phyloP scores from a whole-genome alignment of 139 green algal species.

The Tetradesmus lagerheimii region DNA sequence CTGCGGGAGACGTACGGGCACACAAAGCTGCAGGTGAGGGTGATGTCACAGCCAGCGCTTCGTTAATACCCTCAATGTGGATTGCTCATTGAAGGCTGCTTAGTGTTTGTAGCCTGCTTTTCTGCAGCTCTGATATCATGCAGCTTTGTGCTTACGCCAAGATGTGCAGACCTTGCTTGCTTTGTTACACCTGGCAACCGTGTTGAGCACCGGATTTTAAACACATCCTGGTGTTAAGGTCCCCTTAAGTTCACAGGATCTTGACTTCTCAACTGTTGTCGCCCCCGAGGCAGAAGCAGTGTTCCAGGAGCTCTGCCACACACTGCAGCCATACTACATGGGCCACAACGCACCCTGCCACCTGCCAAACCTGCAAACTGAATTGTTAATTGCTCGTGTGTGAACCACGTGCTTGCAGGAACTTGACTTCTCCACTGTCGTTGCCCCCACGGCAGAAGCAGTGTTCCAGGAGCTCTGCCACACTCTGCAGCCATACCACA shows the following conservation, averaged over 20 bases:
- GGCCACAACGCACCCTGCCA: neutral
- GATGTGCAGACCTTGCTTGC: neutral
- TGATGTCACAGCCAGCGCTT: neutral
- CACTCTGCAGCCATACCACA: slow-evolving; percentile 23
- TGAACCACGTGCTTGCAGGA: slow-evolving; percentile 36
- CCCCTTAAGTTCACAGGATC: slow-evolving; percentile 34
- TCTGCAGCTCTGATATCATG: too few species aligned
- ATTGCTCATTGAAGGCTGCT: too few species aligned
- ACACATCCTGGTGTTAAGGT: neutral
- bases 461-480: slow-evolving; percentile 42
- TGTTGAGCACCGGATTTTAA: neutral
- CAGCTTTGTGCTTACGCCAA: too few species aligned
- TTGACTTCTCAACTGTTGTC: slow-evolving; percentile 55
- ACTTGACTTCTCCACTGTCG: slow-evolving; percentile 52
- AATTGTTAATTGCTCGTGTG: too few species aligned
- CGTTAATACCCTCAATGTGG: too few species aligned
- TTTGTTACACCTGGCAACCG: neutral
- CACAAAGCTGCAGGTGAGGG: slow-evolving; percentile 5
- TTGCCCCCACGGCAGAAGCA: slow-evolving; percentile 50
- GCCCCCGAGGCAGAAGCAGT: slow-evolving; percentile 51
- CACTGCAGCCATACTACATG: slow-evolving; percentile 26
- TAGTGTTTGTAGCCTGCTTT: too few species aligned
- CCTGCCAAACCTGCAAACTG: too few species aligned
- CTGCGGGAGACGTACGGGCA: slow-evolving; percentile 6
- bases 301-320: slow-evolving; percentile 33